A percentile compares a stretch with the other conserved stretches of the same genome.
Evolutionary conservation across 2,329 filamentous ascomycete genomes (phyloP).

Genomic region (Cordyceps farinosa): DNA sequence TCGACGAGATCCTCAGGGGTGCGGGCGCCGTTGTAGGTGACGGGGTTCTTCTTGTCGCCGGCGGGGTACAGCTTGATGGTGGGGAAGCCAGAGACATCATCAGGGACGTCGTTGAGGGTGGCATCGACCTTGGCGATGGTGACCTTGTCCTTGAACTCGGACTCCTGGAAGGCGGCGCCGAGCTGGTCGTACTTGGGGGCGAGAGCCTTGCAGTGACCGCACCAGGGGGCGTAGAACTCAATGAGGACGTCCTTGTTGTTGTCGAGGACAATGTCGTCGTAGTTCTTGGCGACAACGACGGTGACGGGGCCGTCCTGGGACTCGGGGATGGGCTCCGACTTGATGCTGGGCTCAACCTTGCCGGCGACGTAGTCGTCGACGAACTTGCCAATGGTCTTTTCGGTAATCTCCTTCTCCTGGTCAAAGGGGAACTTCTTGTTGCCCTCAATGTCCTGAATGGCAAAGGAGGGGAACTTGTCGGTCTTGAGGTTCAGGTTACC

Average conservation of each 20-base stretch:
- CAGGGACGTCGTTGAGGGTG: slow-evolving; percentile 91
- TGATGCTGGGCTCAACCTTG: slow-evolving; percentile 93
- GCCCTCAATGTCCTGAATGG: slow-evolving; percentile 92
- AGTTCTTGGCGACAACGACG: slow-evolving; percentile 88
- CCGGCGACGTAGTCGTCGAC: slow-evolving; percentile 80
- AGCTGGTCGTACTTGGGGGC: slow-evolving; percentile 97
- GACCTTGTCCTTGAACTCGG: slow-evolving; percentile 78
- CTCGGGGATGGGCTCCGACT: slow-evolving; percentile 96
- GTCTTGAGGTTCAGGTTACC: slow-evolving; percentile 95
- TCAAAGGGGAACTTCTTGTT: slow-evolving; percentile 97
- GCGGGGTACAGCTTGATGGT: slow-evolving; percentile 98
- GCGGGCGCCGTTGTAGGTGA: slow-evolving; percentile 84
- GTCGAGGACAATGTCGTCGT: slow-evolving; percentile 86
- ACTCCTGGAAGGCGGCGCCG: slow-evolving; percentile 69
- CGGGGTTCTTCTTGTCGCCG: slow-evolving; percentile 76
- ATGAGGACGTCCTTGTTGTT: slow-evolving; percentile 95
- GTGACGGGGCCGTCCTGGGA: slow-evolving; percentile 85
- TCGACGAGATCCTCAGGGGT: slow-evolving; percentile 86
- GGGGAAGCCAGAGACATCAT: slow-evolving; percentile 96
- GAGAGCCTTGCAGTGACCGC: slow-evolving; percentile 98
- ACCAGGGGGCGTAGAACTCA: slow-evolving; percentile 99
- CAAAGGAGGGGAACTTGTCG: slow-evolving; percentile 94
- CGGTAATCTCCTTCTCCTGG: slow-evolving; percentile 73
- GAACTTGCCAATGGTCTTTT: slow-evolving; percentile 70
- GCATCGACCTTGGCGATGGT: slow-evolving; percentile 97